Conservation (phyloP, 768 basidiomycete genomes). For the Russula emetica region DNA sequence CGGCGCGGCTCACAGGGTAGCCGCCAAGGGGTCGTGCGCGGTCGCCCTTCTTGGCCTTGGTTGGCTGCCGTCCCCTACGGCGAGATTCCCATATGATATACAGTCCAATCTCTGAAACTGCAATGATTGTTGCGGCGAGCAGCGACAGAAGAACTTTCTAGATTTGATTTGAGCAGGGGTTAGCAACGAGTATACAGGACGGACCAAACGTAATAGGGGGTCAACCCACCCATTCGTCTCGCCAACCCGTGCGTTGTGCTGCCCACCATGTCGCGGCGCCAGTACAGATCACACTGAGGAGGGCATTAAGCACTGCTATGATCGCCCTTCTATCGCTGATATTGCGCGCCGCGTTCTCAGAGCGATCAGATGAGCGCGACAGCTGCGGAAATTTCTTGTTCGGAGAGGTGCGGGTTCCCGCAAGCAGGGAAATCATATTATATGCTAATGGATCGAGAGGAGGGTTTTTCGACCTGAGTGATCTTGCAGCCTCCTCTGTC, state of each 20-base stretch:
- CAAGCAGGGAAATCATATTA: constrained; percentile 68
- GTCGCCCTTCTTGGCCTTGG: not conserved
- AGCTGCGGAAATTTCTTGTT: constrained; percentile 57
- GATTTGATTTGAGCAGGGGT: not conserved
- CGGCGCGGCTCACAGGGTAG: not conserved
- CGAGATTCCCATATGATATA: constrained; percentile 71
- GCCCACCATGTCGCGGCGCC: constrained; percentile 73
- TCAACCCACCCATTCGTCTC: constrained; percentile 66
- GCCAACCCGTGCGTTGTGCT: constrained; percentile 58
- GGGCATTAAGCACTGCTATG: constrained; percentile 63
- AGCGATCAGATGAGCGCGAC: constrained; percentile 43
- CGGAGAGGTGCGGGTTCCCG: constrained; percentile 75
- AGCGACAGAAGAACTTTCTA: constrained; percentile 58
- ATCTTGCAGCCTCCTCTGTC: constrained; percentile 42
- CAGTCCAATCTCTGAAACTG: constrained; percentile 61
- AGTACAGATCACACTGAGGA: constrained; percentile 63
- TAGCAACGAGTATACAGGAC: constrained; percentile 14
- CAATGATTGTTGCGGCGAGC: constrained; percentile 58
- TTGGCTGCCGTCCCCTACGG: not conserved
- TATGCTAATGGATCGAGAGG: constrained; percentile 53
- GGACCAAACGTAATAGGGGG: constrained; percentile 6
- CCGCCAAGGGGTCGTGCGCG: not conserved
- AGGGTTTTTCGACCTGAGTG: constrained; percentile 40
- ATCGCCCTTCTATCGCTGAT: constrained; percentile 60
- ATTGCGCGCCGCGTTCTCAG: constrained; percentile 45